phyloP scores from a whole-genome alignment of 768 basidiomycete species.

The Lyophyllum decastes region DNA sequence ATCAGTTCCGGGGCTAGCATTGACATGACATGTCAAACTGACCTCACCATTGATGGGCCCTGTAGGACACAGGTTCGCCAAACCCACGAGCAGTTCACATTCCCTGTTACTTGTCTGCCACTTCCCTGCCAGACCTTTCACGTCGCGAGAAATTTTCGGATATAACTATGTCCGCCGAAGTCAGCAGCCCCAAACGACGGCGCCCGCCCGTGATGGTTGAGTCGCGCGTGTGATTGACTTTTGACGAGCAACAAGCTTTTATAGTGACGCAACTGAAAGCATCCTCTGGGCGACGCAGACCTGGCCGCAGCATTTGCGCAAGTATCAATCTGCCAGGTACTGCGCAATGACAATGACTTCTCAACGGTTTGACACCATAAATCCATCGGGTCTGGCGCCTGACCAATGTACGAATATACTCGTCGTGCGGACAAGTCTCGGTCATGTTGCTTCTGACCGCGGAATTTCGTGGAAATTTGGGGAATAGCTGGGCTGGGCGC shows the following conservation, averaged over 20 bases:
- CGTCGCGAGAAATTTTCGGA: constrained; percentile 8
- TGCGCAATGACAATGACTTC: constrained; percentile 5
- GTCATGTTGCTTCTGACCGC: constrained; percentile 7
- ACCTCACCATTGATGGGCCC: constrained; percentile 13
- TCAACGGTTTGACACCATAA: constrained; percentile 5
- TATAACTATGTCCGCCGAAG: constrained; percentile 15
- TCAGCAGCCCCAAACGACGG: not conserved
- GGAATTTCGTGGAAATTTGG: not conserved
- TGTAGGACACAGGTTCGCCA: not conserved
- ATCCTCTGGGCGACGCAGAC: not conserved
- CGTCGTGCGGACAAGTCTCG: not conserved
- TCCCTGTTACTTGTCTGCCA: constrained; percentile 4
- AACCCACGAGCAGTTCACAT: constrained; percentile 4
- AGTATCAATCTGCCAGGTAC: not conserved
- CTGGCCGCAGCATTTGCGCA: not conserved
- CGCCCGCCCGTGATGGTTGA: constrained; percentile 11
- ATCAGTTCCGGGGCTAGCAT: constrained; percentile 7
- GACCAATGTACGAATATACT: not conserved
- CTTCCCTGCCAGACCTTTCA: constrained; percentile 6
- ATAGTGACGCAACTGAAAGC: not conserved
- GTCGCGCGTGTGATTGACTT: constrained; percentile 12
- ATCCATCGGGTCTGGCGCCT: not conserved
- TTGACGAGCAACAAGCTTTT: not conserved
- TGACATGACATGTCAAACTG: constrained; percentile 23
- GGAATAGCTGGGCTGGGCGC: not conserved